Evolutionary conservation across 1,284 basidiomycete genomes (phyloP).

Genomic region (Schizopora paradoxa): DNA sequence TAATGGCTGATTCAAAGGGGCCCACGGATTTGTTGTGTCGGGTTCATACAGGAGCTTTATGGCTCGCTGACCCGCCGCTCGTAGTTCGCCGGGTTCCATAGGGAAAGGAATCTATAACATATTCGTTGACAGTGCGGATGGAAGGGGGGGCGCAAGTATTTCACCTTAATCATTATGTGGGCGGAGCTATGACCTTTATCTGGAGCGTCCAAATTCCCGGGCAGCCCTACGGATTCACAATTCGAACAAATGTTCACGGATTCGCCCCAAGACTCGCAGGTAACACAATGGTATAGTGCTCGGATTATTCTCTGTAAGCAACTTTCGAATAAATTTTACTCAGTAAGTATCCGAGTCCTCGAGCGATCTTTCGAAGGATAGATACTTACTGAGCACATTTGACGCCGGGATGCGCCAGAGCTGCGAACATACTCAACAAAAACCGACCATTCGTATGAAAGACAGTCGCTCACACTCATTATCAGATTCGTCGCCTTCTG

Average conservation of each 20-base stretch:
- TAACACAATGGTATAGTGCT: slow-evolving; percentile 84
- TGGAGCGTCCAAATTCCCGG: slow-evolving; percentile 69
- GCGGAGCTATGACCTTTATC: slow-evolving; percentile 75
- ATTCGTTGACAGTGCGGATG: not conserved
- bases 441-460: not conserved
- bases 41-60: slow-evolving; percentile 71
- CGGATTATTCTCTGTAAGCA: slow-evolving; percentile 86
- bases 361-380: not conserved
- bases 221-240: slow-evolving; percentile 81
- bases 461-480: slow-evolving; percentile 65
- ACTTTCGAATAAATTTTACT: slow-evolving; percentile 40
- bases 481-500: no score
- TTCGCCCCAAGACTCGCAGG: no score
- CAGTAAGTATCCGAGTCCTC: no score
- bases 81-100: slow-evolving; percentile 65
- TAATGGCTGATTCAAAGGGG: slow-evolving; percentile 30
- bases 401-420: slow-evolving; percentile 64
- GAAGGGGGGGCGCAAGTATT: slow-evolving; percentile 15
- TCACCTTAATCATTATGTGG: slow-evolving; percentile 94
- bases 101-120: slow-evolving; percentile 88
- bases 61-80: slow-evolving; percentile 68
- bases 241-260: slow-evolving; percentile 82
- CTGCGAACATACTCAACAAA: slow-evolving; percentile 32
- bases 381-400: slow-evolving; percentile 71
- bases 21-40: slow-evolving; percentile 53